Evolutionary conservation across 495 filamentous ascomycete species (phyloP), one percentile per base, ranked within the genome.

Genomic region (Lophiotrema nucula): DNA sequence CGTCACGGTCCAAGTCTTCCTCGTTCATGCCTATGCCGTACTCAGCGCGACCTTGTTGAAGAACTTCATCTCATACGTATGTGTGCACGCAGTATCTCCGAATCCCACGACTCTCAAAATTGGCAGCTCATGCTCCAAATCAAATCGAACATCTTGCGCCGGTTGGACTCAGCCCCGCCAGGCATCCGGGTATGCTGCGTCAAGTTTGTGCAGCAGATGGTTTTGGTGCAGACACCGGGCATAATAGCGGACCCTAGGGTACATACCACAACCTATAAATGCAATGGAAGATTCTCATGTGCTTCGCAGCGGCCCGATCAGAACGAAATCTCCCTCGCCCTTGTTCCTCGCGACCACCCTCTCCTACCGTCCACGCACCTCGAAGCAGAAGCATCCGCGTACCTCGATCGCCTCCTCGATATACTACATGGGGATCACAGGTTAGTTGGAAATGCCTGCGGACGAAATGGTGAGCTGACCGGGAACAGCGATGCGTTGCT

Each of bases 181-280:
- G 84, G 88, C 0, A 83, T 97, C 41, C 87, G 86, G 67, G 81
- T 97, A 67, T 92, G 90, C 78, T 97, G 93, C 72, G 88, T 97
- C 79, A 98, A 98, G 69, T 97, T 98, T 67, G 85, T 88, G 15
- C 92, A 97, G 75, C 82, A 89, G 23, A 90, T 97, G 31, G 88
- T 98, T 39, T 86, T 95, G 51, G 86, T 89, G 5, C 92, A 98
- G 70, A 97, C 91, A 5, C 86, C 85, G 13, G 91, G 90, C 33
- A 73, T 84, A 58, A 86, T 90, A 62, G 77, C 84, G 24, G 93
- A 97, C 70, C 89, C 89, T 56, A 85, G 89, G 77, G 92, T 96
- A 24, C 33, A 42, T 28, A 51, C 25, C 25, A 31, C 41, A 18
- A 22, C 24, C 12, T 15, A 26, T 22, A 10, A 6, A 13, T 16